These are phyloP conservation scores for Trypanosoma caninum DNA, from an alignment of 208 protist genomes.

Conservation along the genomic window DNA sequence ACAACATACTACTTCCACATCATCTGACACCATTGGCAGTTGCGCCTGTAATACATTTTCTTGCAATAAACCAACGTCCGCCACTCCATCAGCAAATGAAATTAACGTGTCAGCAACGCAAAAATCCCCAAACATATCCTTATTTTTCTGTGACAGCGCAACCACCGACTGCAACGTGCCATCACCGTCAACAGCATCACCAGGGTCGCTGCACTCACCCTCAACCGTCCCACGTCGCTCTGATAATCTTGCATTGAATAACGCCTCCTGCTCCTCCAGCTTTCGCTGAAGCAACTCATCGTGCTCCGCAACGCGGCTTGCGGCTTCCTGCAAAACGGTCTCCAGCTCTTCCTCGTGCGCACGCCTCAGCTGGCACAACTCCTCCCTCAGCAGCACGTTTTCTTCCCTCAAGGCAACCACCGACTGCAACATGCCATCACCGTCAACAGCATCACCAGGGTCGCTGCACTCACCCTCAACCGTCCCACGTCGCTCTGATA, in stretches of 20 bases:
- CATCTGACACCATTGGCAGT: conserved; percentile 26
- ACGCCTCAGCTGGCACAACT: conserved; percentile 15
- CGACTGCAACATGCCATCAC: neutral
- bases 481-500: conserved; percentile 4
- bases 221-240: conserved; percentile 3
- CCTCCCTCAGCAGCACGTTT: conserved; percentile 9
- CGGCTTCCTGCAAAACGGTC: conserved; percentile 41
- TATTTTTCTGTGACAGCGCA: too few species aligned
- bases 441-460: neutral
- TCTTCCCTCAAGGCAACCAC: conserved; percentile 9
- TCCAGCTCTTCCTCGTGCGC: conserved; percentile 55
- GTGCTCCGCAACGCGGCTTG: conserved; percentile 45
- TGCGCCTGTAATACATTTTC: neutral
- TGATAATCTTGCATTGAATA: too few species aligned
- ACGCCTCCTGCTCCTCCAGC: conserved; percentile 26
- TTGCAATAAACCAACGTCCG: neutral
- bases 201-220: too few species aligned
- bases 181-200: too few species aligned
- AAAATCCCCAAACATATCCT: too few species aligned
- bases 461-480: too few species aligned
- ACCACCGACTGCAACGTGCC: neutral
- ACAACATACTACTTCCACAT: conserved; percentile 28
- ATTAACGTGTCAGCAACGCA: too few species aligned
- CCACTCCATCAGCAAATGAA: neutral
- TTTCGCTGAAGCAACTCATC: conserved; percentile 38